A percentile compares a stretch with the other conserved stretches of the same genome.
phyloP scores from a whole-genome alignment of 768 basidiomycete species.

The Hydnum rufescens region DNA sequence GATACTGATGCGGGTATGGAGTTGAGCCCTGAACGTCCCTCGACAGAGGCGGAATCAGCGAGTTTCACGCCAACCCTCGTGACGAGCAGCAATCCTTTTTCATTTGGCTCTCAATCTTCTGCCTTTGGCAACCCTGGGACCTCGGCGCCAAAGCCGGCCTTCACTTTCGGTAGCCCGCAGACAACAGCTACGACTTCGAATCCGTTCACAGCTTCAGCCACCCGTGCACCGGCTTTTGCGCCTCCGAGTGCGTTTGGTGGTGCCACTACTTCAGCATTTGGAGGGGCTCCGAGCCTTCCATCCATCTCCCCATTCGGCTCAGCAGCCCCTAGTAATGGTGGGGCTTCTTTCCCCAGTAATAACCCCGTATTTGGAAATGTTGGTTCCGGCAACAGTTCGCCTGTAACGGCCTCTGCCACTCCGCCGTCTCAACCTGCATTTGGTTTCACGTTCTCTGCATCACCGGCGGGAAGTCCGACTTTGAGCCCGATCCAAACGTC shows the following conservation, averaged over 20 bases:
- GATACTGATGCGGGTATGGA: background rate
- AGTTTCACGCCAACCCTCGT: background rate
- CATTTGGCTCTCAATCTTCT: background rate
- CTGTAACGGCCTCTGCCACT: background rate
- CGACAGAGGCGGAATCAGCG: background rate
- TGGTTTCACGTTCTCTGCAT: background rate
- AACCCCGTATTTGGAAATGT: no score
- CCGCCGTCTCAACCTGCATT: background rate
- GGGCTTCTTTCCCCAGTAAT: no score
- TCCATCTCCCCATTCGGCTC: no score
- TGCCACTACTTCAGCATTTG: background rate
- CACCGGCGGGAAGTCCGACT: background rate
- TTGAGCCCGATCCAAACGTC: background rate
- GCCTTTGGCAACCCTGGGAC: background rate
- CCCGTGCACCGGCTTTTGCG: background rate
- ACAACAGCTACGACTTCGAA: background rate
- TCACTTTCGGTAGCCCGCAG: background rate
- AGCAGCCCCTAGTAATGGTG: no score
- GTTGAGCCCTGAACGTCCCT: background rate
- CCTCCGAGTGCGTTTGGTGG: no score
- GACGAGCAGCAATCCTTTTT: background rate
- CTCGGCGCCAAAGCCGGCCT: no score
- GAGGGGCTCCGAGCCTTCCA: no score
- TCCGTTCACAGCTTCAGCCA: background rate
- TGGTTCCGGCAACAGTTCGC: background rate